Evolutionary conservation across 768 basidiomycete genomes (phyloP), one percentile per base, ranked within the genome.

Genomic region (Atractiella rhizophila): DNA sequence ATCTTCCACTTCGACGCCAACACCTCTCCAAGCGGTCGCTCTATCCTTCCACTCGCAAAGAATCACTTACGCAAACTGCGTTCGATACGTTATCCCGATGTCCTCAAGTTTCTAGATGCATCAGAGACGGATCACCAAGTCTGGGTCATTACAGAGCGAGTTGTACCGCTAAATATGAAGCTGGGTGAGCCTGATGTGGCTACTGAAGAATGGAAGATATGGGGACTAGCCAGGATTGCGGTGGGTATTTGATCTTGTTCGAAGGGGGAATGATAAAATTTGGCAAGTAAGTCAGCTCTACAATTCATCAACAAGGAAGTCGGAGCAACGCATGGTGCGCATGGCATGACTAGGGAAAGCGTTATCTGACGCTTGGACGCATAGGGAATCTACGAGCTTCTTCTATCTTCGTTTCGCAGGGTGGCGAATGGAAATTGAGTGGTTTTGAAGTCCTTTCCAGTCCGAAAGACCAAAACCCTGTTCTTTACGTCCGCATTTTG

Each of bases 371-470:
- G n/a, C n/a, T n/a, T n/a, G n/a, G n/a, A n/a, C n/a, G n/a, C n/a
- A n/a, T n/a, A n/a, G n/a, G n/a, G 18, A 77, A 73, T 49, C 54
- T 86, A 42, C 63, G 70, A 44, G 57, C 68, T n/a, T 66, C 68
- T 43, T 72, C 79, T 1, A 69, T 94, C 43, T 94, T 91, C 54
- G 70, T 91, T 38, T 82, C 88, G 1, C 74, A 76, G 0, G 79
- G 82, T 0, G 81, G 88, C 5, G 91, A 98, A 62, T 96, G 88
- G 91, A 80, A 80, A 54, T 62, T 98, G 7, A 86, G 81, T 16
- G 88, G 88, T 1, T 85, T 96, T 53, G 91, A 98, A 53, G 60
- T 88, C 0, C 58, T 91, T 47, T 83, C 81, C 51, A 79, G 68
- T 49, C 67, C 74, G 8, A 77, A 72, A 50, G 86, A 94, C 39